These are phyloP conservation scores for Suillus subaureus DNA, from an alignment of 768 basidiomycete species.

Conservation along the genomic window DNA sequence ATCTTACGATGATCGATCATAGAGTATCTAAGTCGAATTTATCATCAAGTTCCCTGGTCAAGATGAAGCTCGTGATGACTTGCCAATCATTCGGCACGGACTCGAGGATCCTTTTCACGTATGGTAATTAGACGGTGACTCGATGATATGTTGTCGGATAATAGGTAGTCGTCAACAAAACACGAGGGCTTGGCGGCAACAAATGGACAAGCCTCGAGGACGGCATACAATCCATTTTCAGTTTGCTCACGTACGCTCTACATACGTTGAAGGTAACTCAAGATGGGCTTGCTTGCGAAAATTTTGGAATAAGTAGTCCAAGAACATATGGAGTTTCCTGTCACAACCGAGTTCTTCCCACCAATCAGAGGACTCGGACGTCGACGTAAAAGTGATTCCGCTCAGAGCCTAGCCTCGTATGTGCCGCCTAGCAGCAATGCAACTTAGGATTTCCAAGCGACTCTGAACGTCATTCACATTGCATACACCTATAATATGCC, in stretches of 20 bases:
- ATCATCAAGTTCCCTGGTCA: not conserved
- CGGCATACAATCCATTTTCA: not conserved
- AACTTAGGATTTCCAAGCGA: not conserved
- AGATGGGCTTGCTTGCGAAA: not conserved
- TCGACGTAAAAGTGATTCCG: not conserved
- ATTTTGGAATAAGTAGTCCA: not conserved
- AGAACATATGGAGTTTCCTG: not conserved
- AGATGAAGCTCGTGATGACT: not conserved
- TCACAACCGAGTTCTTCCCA: not conserved
- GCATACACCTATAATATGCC: not conserved
- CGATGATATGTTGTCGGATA: not conserved
- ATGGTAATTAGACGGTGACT: not conserved
- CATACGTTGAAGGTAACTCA: not conserved
- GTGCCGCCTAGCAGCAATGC: not conserved
- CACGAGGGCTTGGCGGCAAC: not conserved
- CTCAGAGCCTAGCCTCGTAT: not conserved
- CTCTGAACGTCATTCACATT: not conserved
- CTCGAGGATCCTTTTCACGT: not conserved
- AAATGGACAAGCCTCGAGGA: not conserved
- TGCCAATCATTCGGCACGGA: not conserved
- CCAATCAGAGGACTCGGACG: not conserved
- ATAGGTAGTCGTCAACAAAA: not conserved
- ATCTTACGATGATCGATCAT: not conserved
- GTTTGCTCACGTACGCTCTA: not conserved
- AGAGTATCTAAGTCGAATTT: not conserved